Evolutionary conservation across 75 land plant species (phyloP), one percentile per base, ranked within the genome.

Genomic region (Larix kaempferi): DNA sequence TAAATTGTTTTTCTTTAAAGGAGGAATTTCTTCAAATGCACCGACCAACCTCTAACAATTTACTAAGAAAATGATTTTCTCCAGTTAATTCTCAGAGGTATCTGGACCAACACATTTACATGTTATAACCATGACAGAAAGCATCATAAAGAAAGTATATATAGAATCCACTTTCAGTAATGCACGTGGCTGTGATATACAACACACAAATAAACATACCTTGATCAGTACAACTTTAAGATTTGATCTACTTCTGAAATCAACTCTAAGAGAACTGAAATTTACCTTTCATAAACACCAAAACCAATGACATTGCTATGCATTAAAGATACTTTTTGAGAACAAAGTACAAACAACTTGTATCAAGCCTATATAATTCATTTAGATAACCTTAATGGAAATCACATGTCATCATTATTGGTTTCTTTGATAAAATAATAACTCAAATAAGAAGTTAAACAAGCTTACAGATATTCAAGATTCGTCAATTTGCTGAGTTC

Each of bases 401-500:
- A 37, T 19, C 37, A 2, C 71, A 27, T 67, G 44, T 33, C 41
- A 39, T 39, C 6, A 67, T 37, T 67, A 7, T 27, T 37, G n/a
- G 19, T 37, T 37, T 17, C 2, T 17, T 67, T 39, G 37, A 67
- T 17, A 67, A 19, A 37, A 37, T 21, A 8, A 67, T 37, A 67
- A 67, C 19, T 67, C 71, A 67, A 37, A 37, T 67, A 21, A 35
- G 37, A 67, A 19, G 71, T 67, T 27, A 67, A 67, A 19, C 1
- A 17, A 37, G 2, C 71, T 67, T 67, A 67, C 71, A 67, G n/a
- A 37, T 35, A 19, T 37, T 67, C 44, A 67, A 67, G 71, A 35
- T 67, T 67, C 5, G 49, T 37, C 71, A 67, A 67, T 29, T 67
- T 67, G 49, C 71, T 67, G 44, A 67, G 44, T 33, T 67, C 71